Evolutionary conservation across 441 rosid genomes (phyloP).

Genomic region (Adansonia gregorii): DNA sequence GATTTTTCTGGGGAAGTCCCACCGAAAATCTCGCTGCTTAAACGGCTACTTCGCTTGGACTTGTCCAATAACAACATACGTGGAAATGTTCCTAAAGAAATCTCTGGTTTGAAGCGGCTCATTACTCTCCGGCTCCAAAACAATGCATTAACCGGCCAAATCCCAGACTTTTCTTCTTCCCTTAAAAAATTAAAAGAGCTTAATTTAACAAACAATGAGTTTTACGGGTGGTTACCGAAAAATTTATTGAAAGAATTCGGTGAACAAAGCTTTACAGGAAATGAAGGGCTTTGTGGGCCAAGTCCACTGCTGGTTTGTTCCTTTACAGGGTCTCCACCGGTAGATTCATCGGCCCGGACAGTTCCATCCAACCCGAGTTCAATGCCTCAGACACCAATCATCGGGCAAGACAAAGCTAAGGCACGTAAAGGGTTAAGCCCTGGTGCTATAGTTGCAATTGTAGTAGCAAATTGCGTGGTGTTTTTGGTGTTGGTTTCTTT

Average conservation of each 20-base stretch:
- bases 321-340: conserved; percentile 45
- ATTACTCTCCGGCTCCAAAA: conserved; percentile 69
- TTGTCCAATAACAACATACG: conserved; percentile 79
- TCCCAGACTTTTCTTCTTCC: conserved; percentile 64
- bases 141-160: conserved; percentile 69
- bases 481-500: conserved; percentile 59
- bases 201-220: conserved; percentile 68
- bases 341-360: conserved; percentile 37
- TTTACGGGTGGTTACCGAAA: conserved; percentile 62
- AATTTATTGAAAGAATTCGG: conserved; percentile 57
- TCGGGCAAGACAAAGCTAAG: conserved; percentile 29
- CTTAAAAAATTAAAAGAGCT: conserved; percentile 47
- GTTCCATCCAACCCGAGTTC: conserved; percentile 82
- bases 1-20: conserved; percentile 80
- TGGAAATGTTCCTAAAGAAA: conserved; percentile 57
- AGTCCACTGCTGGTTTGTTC: conserved; percentile 64
- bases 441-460: conserved; percentile 67
- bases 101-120: conserved; percentile 50
- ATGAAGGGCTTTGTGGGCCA: conserved; percentile 74
- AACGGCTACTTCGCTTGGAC: conserved; percentile 65
- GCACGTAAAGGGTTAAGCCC: conserved; percentile 52
- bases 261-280: conserved; percentile 64
- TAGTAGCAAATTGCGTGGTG: conserved; percentile 66
- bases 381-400: conserved; percentile 57
- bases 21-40: conserved; percentile 54